Evolutionary conservation across 2,329 filamentous ascomycete species (phyloP), one percentile per base, ranked within the genome.

Genomic region (Dactylonectria estremocensis): DNA sequence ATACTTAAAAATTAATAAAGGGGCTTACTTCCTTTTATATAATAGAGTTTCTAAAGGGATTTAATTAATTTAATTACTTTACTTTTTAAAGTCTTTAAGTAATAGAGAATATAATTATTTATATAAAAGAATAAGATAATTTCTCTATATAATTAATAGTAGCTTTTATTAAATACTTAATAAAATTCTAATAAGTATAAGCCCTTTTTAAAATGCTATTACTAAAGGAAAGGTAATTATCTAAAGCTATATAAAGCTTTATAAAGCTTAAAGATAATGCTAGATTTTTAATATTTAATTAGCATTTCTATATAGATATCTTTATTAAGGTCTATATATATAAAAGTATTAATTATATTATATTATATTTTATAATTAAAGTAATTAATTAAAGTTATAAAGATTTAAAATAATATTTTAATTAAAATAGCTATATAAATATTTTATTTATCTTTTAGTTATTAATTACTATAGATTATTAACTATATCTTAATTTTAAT

Each of bases 241-340:
- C 22, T 22, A 14, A 58, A 22, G 2, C 40, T 43, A 22, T 58
- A 58, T 1, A 58, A 40, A 3, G 55, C 55, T 48, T 58, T 58
- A 2, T 46, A 16, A 2, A 58, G 28, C 14, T n/a, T 16, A 16
- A 53, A 16, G 14, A 54, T 20, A 16, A 8, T 16, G 4, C 31
- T 31, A 8, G 16, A 6, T n/a, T 35, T 20, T 31, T 35, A 8
- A 20, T 20, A 37, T 4, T 31, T 31, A 4, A n/a, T 31, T 8
- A 31, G 52, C 18, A 54, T 35, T 35, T 37, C 18, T 40, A n/a
- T 20, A 28, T 28, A 28, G n/a, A n/a, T n/a, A n/a, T n/a, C n/a
- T n/a, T n/a, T n/a, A n/a, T n/a, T n/a, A n/a, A n/a, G n/a, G n/a
- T n/a, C n/a, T n/a, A n/a, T n/a, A n/a, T n/a, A n/a, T n/a, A 54